Evolutionary conservation across 164 flowering plant genomes (phyloP), one percentile per base, ranked within the genome.

Genomic region (Umbellularia californica): DNA sequence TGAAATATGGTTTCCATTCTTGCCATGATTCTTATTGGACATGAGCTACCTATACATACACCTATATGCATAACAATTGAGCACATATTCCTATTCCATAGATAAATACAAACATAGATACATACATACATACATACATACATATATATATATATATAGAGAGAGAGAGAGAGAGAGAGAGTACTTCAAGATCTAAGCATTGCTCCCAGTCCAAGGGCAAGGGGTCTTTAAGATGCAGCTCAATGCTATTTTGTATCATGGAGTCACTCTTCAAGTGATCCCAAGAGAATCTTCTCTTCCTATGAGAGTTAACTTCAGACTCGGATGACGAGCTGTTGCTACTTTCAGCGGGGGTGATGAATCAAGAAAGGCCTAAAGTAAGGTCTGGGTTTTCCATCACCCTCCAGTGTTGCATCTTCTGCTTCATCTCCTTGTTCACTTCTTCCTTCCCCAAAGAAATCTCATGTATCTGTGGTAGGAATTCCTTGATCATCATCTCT

Each of bases 131-230:
- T 23, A 64, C 2, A 5, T 13, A 64, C 0, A 33, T 25, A 25
- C 1, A 24, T 24, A 24, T 24, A 24, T 24, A 24, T 24, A 24
- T 30, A 65, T 17, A 65, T 22, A 65, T 7, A 65, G 47, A 27
- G 69, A 66, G 69, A 66, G 69, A 58, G 70, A 81, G 79, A 72
- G 73, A 77, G 69, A 69, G 35, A 70, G n/a, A 14, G 60, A 55
- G 60, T 81, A 89, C 93, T 72, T 87, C 78, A 77, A 86, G 88
- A 80, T 89, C 93, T 81, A 87, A 89, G 77, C 87, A 89, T 65
- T 85, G 92, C 78, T 89, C 90, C 92, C 92, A 89, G 76, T 89
- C 88, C 69, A 77, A 50, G 7, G 90, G 89, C 25, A 84, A 81
- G 50, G 85, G 89, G 30, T 84, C 85, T 73, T 81, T 83, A 22